A percentile compares a stretch with the other conserved stretches of the same genome.
These are phyloP conservation scores for Herpetomonas tarakana DNA, from an alignment of 208 protist species.

Conservation along the genomic window DNA sequence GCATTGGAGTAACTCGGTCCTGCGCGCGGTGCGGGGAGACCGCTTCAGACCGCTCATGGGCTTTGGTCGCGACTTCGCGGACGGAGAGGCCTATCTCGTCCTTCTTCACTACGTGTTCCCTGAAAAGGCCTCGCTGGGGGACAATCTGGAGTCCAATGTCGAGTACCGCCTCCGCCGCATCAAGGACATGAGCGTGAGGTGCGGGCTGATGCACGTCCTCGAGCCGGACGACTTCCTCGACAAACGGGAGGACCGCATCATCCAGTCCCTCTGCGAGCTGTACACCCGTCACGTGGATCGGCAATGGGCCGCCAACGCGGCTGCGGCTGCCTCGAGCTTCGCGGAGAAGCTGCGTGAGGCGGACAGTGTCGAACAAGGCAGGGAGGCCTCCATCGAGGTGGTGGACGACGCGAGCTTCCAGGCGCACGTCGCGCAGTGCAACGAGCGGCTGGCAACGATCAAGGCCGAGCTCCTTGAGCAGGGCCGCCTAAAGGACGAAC, in stretches of 20 bases:
- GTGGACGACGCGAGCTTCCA: slow-evolving; percentile 10
- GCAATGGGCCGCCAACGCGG: neutral
- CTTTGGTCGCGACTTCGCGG: slow-evolving; percentile 64
- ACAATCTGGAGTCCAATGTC: slow-evolving; percentile 24
- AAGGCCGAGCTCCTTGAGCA: slow-evolving; percentile 6
- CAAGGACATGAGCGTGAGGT: slow-evolving; percentile 29
- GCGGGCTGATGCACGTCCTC: slow-evolving; percentile 37
- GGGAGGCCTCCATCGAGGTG: neutral
- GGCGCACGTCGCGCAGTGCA: slow-evolving; percentile 6
- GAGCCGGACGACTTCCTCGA: slow-evolving; percentile 56
- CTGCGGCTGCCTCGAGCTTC: neutral
- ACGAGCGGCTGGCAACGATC: slow-evolving; percentile 1
- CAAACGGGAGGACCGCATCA: slow-evolving; percentile 68
- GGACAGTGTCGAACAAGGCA: neutral
- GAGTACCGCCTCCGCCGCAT: slow-evolving; percentile 51
- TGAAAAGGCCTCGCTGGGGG: slow-evolving; percentile 16
- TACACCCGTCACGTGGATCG: slow-evolving; percentile 21
- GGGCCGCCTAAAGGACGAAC: slow-evolving; percentile 14
- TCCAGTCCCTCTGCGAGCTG: slow-evolving; percentile 50
- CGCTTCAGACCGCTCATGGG: slow-evolving; percentile 22
- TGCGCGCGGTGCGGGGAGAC: slow-evolving; percentile 8
- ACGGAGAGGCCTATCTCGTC: slow-evolving; percentile 52
- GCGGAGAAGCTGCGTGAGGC: neutral
- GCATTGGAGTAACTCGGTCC: slow-evolving; percentile 64
- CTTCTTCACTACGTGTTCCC: slow-evolving; percentile 61